Conservation (phyloP, 495 filamentous ascomycete species). For the Talaromyces adpressus region DNA sequence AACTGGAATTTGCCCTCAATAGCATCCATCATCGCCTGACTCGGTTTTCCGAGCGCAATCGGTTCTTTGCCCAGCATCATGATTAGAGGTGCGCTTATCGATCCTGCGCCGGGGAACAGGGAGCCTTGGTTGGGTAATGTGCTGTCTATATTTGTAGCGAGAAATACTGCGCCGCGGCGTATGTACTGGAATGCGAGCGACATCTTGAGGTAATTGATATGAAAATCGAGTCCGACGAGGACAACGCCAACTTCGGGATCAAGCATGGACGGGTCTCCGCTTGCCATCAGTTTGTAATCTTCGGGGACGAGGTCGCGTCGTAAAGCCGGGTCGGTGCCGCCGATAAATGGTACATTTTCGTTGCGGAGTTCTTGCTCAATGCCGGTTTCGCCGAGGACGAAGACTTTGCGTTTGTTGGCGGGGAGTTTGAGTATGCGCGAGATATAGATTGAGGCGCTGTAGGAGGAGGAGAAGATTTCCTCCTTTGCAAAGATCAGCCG, state of each 20-base stretch:
- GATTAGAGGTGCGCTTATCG: conserved; percentile 69
- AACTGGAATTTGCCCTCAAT: conserved; percentile 93
- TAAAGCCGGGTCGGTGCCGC: conserved; percentile 78
- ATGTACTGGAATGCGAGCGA: conserved; percentile 81
- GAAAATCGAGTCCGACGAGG: conserved; percentile 82
- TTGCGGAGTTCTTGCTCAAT: conserved; percentile 81
- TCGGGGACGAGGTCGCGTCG: conserved; percentile 67
- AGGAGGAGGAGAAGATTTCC: conserved; percentile 93
- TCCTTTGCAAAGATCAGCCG: conserved; percentile 40
- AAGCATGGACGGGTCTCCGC: conserved; percentile 56
- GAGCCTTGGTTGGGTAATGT: conserved; percentile 72
- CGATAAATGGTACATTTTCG: conserved; percentile 73
- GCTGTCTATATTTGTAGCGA: conserved; percentile 88
- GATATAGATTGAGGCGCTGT: conserved; percentile 94
- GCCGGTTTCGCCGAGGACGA: conserved; percentile 82
- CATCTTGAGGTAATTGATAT: conserved; percentile 90
- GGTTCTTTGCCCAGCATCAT: conserved; percentile 68
- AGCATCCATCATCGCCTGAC: conserved; percentile 98
- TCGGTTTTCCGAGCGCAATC: conserved; percentile 82
- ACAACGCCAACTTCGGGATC: conserved; percentile 88
- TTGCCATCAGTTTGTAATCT: conserved; percentile 71
- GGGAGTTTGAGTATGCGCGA: conserved; percentile 80
- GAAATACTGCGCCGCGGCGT: conserved; percentile 71
- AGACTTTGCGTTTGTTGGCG: conserved; percentile 79
- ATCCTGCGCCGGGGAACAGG: conserved; percentile 88